phyloP scores from a whole-genome alignment of 371 early-diverging fungal species.

The Mucor indicus region DNA sequence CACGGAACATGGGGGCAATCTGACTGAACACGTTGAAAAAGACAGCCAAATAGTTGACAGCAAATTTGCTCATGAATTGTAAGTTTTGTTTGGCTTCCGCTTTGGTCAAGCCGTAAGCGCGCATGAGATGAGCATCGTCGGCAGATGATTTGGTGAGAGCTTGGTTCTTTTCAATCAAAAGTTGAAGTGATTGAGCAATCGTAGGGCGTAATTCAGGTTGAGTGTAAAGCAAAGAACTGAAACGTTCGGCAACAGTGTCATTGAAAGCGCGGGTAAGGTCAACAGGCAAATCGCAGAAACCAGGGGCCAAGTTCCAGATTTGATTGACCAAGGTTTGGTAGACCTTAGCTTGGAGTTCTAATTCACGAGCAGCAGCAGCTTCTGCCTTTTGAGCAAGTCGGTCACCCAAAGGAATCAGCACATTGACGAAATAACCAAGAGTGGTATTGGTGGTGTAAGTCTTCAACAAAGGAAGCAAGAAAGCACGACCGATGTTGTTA shows the following conservation, averaged over 20 bases:
- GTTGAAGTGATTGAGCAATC: conserved; percentile 72
- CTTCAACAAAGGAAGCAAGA: conserved; percentile 79
- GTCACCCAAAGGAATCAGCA: conserved; percentile 76
- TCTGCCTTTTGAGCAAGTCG: conserved; percentile 67
- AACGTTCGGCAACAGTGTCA: conserved; percentile 64
- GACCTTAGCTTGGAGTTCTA: conserved; percentile 84
- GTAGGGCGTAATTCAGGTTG: conserved; percentile 78
- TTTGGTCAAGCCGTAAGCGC: conserved; percentile 54
- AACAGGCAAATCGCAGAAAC: conserved; percentile 79
- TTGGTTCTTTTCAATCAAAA: conserved; percentile 70
- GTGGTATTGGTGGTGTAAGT: conserved; percentile 75
- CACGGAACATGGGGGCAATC: conserved; percentile 64
- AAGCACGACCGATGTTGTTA: conserved; percentile 70
- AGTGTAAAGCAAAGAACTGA: conserved; percentile 64
- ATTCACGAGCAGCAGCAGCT: conserved; percentile 58
- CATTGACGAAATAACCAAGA: conserved; percentile 71
- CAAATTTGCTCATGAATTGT: conserved; percentile 60
- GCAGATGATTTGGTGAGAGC: conserved; percentile 43
- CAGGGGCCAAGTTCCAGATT: conserved; percentile 87
- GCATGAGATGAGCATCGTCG: conserved; percentile 49
- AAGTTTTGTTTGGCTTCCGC: conserved; percentile 59
- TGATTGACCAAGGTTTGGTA: conserved; percentile 86
- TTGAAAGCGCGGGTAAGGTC: conserved; percentile 67
- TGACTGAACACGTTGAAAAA: conserved; percentile 81
- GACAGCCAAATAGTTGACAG: conserved; percentile 75